Evolutionary conservation across 2,329 filamentous ascomycete genomes (phyloP), one percentile per base, ranked within the genome.

Genomic region (Myotisia sp.): DNA sequence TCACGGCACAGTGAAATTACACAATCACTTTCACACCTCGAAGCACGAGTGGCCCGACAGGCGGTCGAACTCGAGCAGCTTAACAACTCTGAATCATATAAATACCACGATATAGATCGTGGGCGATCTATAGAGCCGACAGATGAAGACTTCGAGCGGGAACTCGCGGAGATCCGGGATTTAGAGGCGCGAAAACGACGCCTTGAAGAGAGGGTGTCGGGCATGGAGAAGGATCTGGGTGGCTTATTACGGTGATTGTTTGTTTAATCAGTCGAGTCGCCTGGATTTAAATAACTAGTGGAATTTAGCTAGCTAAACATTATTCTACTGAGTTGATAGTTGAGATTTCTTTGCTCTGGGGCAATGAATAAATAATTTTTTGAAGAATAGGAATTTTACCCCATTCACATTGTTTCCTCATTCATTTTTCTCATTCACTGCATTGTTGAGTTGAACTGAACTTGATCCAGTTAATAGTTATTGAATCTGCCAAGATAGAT

Each of bases 11-110:
- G 71, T 24, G 69, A 82, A 47, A 70, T 90, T 39, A 67, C 67
- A 20, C 74, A 74, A 30, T 93, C 85, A 14, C 65, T 90, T 48
- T 71, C 70, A 7, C 79, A 83, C 46, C 85, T 93, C 48, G 86
- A 95, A 59, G 67, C 68, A 8, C 76, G 77, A 36, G 82, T 95
- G 2, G 71, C 74, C 5, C 75, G 79, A 49, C 87, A 93, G 59
- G 68, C 74, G 7, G 70, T 73, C 38, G 73, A 84, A 47, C 54
- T 95, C 41, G 75, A 78, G 38, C 68, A 68, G 37, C 76, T 87
- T 67, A 85, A 85, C 45, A 55, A 60, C 13, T 61, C 62, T 2
- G 67, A 63, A 28, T 65, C 65, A 10, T 66, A 73, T 24, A 66
- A 70, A 2, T 62, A 67, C 6, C 5, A 67, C 3, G 53, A 60